Percentiles rank a stretch among this genome's conserved stretches.
Evolutionary conservation across 345 rosid species (phyloP).

Genomic region (Theobroma cacao): DNA sequence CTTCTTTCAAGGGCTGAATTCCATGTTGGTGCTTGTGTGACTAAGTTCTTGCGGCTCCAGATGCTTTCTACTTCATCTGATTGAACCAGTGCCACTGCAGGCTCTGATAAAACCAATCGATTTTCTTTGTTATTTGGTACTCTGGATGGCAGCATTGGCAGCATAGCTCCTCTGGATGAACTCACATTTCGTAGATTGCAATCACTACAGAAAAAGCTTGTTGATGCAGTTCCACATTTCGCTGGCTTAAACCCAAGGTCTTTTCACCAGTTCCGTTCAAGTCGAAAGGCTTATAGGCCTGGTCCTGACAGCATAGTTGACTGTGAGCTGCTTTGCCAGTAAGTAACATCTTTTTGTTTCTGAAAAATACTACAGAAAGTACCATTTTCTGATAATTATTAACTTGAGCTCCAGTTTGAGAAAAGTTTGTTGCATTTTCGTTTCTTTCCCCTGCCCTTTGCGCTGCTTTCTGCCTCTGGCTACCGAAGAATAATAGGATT

Average conservation of each 20-base stretch:
- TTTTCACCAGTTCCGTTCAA: slow-evolving; percentile 78
- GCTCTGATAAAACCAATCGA: slow-evolving; percentile 83
- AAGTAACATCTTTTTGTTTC: slow-evolving; percentile 34
- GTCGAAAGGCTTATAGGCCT: slow-evolving; percentile 85
- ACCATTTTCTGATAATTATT: neutral
- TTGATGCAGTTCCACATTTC: slow-evolving; percentile 86
- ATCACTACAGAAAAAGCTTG: slow-evolving; percentile 85
- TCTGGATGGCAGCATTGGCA: slow-evolving; percentile 90
- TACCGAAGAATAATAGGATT: neutral
- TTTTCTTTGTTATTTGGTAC: slow-evolving; percentile 87
- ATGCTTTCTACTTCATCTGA: slow-evolving; percentile 70
- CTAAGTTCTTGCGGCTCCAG: slow-evolving; percentile 86
- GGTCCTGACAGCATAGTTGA: slow-evolving; percentile 97
- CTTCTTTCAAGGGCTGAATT: slow-evolving; percentile 94
- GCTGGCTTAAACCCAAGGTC: slow-evolving; percentile 94
- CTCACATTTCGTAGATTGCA: slow-evolving; percentile 90
- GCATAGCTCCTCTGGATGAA: slow-evolving; percentile 94
- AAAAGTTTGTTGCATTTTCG: neutral
- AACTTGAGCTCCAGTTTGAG: neutral
- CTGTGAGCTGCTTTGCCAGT: slow-evolving; percentile 91
- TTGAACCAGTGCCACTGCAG: slow-evolving; percentile 48
- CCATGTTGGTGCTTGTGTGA: slow-evolving; percentile 87
- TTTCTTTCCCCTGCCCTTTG: neutral
- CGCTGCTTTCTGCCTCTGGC: neutral
- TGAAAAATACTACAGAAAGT: too few species aligned